Percentiles rank a stretch among this genome's conserved stretches.
phyloP scores from a whole-genome alignment of 495 filamentous ascomycete genomes.

The Talaromyces liani region DNA sequence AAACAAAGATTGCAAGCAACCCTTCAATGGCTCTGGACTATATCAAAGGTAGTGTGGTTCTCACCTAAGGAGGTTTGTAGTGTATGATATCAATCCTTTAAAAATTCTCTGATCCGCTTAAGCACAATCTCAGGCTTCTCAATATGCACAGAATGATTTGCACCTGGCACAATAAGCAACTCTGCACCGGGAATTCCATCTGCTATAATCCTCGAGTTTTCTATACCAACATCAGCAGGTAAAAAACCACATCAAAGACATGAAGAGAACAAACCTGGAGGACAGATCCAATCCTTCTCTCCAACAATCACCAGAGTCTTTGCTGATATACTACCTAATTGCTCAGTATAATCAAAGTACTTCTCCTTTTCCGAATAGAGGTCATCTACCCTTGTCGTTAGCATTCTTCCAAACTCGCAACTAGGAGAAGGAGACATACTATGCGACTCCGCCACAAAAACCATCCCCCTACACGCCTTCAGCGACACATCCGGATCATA shows the following conservation, averaged over 20 bases:
- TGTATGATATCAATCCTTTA: not conserved
- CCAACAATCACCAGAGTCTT: not conserved
- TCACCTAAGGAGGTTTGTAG: no score
- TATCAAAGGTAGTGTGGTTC: no score
- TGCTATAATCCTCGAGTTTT: not conserved
- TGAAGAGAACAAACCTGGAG: not conserved
- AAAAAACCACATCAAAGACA: not conserved
- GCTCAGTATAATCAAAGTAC: not conserved
- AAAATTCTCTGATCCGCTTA: not conserved
- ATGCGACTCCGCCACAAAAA: not conserved
- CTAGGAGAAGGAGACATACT: not conserved
- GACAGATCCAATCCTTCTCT: not conserved
- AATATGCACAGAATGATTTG: not conserved
- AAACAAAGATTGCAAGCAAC: no score
- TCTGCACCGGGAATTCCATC: not conserved
- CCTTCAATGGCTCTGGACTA: no score
- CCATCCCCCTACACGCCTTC: not conserved
- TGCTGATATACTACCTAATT: not conserved
- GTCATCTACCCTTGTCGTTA: not conserved
- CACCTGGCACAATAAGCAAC: not conserved
- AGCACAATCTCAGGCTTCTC: not conserved
- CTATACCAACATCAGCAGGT: not conserved
- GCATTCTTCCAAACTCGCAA: not conserved
- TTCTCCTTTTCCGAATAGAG: not conserved
- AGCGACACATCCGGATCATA: not conserved